Conservation (phyloP, 2,329 filamentous ascomycete genomes). For the Aspergillaceae sp. region DNA sequence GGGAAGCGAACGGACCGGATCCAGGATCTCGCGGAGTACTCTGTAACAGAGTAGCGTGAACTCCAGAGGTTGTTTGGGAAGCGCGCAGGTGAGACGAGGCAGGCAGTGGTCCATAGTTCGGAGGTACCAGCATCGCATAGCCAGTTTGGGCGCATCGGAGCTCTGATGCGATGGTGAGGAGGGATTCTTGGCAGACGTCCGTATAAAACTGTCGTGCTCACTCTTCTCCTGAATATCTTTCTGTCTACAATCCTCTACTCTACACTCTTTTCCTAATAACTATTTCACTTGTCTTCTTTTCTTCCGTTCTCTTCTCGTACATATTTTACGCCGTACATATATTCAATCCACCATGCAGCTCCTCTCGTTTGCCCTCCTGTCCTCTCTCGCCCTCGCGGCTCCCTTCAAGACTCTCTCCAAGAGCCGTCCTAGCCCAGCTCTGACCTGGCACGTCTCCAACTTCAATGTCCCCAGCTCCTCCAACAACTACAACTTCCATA, state of each 20-base stretch:
- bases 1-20: background rate
- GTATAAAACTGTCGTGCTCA: too few relatives aligned
- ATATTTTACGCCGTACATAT: conserved; percentile 2
- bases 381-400: conserved; percentile 14
- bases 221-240: background rate
- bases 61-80: too few relatives aligned
- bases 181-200: too few relatives aligned
- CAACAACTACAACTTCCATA: conserved; percentile 27
- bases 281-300: background rate
- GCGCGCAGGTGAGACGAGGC: too few relatives aligned
- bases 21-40: too few relatives aligned
- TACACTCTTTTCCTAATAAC: background rate
- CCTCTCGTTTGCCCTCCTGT: conserved; percentile 17
- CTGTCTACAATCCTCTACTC: background rate
- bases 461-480: conserved; percentile 25
- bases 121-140: too few relatives aligned
- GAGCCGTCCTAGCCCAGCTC: conserved; percentile 6
- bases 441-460: conserved; percentile 25
- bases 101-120: too few relatives aligned
- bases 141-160: too few relatives aligned
- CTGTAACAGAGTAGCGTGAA: too few relatives aligned
- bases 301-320: background rate
- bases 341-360: conserved; percentile 21
- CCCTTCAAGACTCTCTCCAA: conserved; percentile 8
- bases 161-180: too few relatives aligned